Evolutionary conservation across 306 rosid species (phyloP).

Genomic region (peach (Prunus persica)): Prunus_persica_NCBIv2 NC_034010.1:29453001-29453500

Average conservation of each 20-base stretch:
- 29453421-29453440: too few species aligned
- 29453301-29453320: too few species aligned
- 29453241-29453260: too few species aligned
- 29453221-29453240: background rate
- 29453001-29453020: slow-evolving; percentile 6
- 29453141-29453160: background rate
- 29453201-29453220: background rate
- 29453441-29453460: too few species aligned
- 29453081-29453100: slow-evolving; percentile 19
- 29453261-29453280: too few species aligned
- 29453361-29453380: too few species aligned
- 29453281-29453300: background rate
- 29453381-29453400: too few species aligned
- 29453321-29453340: too few species aligned
- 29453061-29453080: background rate
- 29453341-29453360: too few species aligned
- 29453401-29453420: too few species aligned
- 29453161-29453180: background rate
- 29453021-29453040: slow-evolving; percentile 24
- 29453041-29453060: background rate
- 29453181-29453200: background rate
- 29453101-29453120: slow-evolving; percentile 5
- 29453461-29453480: too few species aligned
- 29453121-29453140: background rate
- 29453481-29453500: too few species aligned